Base-by-base conservation (phyloP, 345 rosid genomes). In the Euphorbia tirucalli region DNA sequence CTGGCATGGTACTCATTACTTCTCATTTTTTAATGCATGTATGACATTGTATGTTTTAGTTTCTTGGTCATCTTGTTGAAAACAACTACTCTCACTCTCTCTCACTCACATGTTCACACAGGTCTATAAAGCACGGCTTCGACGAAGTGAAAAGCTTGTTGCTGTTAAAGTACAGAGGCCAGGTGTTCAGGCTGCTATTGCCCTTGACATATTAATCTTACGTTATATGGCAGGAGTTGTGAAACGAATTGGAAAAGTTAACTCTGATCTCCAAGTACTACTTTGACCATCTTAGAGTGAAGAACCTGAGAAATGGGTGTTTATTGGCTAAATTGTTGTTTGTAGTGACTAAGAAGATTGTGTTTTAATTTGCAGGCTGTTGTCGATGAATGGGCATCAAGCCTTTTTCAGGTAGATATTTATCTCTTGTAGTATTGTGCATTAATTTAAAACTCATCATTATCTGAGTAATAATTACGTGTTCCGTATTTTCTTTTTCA, bases 81-180 rank as follows among this genome's bases (percentile, higher is more conserved):
- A 59, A 31, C 65, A 32, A 35, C 21, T 69, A 28, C 19, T 55
- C 55, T 32, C 9, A 27, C 35, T 73, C 57, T 74, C 32, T 54
- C 65, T 57, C 57, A 46, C 48, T 61, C 30, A 24, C 25, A 28
- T 13, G 43, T 61, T 35, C 9, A 3, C 9, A 49, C 77, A 94
- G 97, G 97, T 94, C 77, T 94, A 94, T 81, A 83, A 88, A 86
- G 98, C 97, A 69, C 86, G 95, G 85, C 95, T 91, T 80, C 90
- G 83, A 25, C 76, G 66, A 50, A 83, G 61, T 71, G 89, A 89
- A 58, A 68, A 77, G 65, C 78, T 90, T 83, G 96, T 94, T 74
- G 96, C 98, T 69, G 88, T 94, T 70, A 94, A 94, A 80, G 98
- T 94, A 61, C 97, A 94, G 75, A 81, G 97, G 74, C 97, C 98